A percentile compares a stretch with the other conserved stretches of the same genome.
These are phyloP conservation scores for Ustilago curta DNA, from an alignment of 1,284 basidiomycete species.

Conservation along the genomic window DNA sequence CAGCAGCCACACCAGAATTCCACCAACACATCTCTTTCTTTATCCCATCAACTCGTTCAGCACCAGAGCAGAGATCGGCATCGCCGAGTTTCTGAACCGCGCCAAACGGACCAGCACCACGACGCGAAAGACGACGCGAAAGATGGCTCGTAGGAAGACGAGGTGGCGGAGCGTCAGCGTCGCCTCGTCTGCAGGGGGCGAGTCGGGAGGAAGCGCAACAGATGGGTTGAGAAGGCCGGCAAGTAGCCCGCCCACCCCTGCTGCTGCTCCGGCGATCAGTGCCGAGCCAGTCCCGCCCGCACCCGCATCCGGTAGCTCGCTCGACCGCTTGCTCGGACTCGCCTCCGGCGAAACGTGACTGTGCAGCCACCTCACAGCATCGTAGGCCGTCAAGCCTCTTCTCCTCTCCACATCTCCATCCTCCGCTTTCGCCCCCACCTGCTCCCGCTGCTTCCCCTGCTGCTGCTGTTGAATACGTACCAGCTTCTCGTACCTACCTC, in stretches of 20 bases:
- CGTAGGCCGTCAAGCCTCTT: slow-evolving; percentile 24
- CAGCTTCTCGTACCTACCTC: slow-evolving; percentile 46
- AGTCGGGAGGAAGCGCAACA: neutral
- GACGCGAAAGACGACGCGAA: slow-evolving; percentile 39
- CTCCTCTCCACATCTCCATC: neutral
- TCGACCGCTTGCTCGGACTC: slow-evolving; percentile 1
- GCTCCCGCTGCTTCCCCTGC: slow-evolving; percentile 8
- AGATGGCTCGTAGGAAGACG: slow-evolving; percentile 31
- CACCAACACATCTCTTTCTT: neutral
- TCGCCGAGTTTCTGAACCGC: slow-evolving; percentile 23
- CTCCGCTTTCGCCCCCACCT: neutral
- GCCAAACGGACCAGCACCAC: slow-evolving; percentile 30
- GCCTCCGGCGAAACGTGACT: slow-evolving; percentile 8
- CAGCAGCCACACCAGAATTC: slow-evolving; percentile 3
- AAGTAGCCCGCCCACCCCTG: slow-evolving; percentile 19
- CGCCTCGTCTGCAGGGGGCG: neutral
- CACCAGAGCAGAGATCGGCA: slow-evolving; percentile 31
- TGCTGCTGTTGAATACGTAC: slow-evolving; percentile 34
- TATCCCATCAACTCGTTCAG: slow-evolving; percentile 35
- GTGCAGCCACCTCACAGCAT: slow-evolving; percentile 25
- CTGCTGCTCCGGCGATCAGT: slow-evolving; percentile 20
- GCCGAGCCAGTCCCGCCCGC: slow-evolving; percentile 4
- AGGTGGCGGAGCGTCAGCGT: slow-evolving; percentile 18
- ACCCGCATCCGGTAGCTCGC: neutral
- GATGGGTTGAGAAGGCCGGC: slow-evolving; percentile 14